phyloP scores from a whole-genome alignment of 805 yeast genomes.

The Cyberlindnera mississippiensis region DNA sequence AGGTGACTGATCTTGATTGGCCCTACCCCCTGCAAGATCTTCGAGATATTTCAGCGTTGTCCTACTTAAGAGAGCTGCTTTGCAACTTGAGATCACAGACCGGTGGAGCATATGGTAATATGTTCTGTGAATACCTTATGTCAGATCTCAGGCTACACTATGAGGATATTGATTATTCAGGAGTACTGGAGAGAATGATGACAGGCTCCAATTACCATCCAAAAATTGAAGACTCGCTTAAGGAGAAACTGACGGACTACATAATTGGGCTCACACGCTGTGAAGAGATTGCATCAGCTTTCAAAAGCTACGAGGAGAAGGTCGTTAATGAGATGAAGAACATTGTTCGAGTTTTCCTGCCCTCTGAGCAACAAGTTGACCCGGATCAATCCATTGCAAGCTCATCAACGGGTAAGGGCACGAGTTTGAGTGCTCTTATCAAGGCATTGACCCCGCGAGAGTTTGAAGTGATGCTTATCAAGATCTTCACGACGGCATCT shows the following conservation, averaged over 20 bases:
- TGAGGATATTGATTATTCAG: conserved; percentile 41
- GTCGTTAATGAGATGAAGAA: conserved; percentile 69
- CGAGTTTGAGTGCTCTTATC: conserved; percentile 40
- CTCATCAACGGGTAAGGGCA: conserved; percentile 4
- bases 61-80: conserved; percentile 46
- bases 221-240: conserved; percentile 37
- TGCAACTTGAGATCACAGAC: conserved; percentile 56
- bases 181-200: conserved; percentile 46
- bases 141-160: conserved; percentile 61
- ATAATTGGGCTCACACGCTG: conserved; percentile 58
- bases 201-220: conserved; percentile 35
- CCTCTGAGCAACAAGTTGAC: conserved; percentile 37
- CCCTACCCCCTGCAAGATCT: conserved; percentile 34
- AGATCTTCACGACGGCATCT: conserved; percentile 57
- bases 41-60: conserved; percentile 29
- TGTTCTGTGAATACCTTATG: conserved; percentile 52
- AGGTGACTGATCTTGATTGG: conserved; percentile 37
- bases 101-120: conserved; percentile 60
- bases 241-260: conserved; percentile 40
- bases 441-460: conserved; percentile 68
- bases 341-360: conserved; percentile 63
- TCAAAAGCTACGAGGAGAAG: conserved; percentile 59
- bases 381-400: conserved; percentile 6
- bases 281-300: conserved; percentile 58
- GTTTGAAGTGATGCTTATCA: conserved; percentile 65